Base-by-base conservation (phyloP, 1,284 basidiomycete species). In the Boletus smithii region DNA sequence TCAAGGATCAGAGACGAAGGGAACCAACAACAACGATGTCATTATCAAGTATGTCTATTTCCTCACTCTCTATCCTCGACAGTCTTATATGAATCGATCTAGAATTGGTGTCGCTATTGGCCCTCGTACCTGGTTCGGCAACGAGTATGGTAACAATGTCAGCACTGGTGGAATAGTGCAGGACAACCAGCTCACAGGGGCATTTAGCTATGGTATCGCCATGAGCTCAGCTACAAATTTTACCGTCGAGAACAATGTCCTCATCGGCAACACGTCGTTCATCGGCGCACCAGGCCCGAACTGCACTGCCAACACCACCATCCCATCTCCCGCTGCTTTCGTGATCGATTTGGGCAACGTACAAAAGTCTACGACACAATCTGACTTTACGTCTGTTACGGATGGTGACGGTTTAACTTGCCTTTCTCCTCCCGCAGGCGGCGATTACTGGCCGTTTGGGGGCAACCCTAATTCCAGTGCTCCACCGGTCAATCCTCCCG, bases 81-180 rank as follows among this genome's bases (percentile, higher is more conserved):
- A n/a, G 13, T 32, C 37, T 48, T 14, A 42, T 44, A 34, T 44
- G 26, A 51, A 33, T 26, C n/a, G 4, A 31, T 41, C 9, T 27
- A 78, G 85, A 62, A 81, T 88, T 57, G 86, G 83, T 16, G 83
- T 89, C 43, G 83, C 85, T 17, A 78, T 91, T 29, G 89, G 88
- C 5, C 88, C 88, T 8, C 77, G 79, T 16, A 81, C 80, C 4
- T 92, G 89, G 89, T 91, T 89, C 53, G 83, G 81, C 2, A 67
- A 78, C 53, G 64, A 70, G 47, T 88, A 76, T 57, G 74, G 74
- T 29, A 73, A 69, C 44, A 87, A 87, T 57, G 73, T 82, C 53
- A 81, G 77, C 56, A 65, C 56, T 20, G 81, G 80, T 34, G 88
- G 79, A 7, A 73, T 72, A 1, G 81, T 92, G 16, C 59, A 70